Base-by-base conservation (phyloP, 2,329 filamentous ascomycete species). In the Penicillium hordei region DNA sequence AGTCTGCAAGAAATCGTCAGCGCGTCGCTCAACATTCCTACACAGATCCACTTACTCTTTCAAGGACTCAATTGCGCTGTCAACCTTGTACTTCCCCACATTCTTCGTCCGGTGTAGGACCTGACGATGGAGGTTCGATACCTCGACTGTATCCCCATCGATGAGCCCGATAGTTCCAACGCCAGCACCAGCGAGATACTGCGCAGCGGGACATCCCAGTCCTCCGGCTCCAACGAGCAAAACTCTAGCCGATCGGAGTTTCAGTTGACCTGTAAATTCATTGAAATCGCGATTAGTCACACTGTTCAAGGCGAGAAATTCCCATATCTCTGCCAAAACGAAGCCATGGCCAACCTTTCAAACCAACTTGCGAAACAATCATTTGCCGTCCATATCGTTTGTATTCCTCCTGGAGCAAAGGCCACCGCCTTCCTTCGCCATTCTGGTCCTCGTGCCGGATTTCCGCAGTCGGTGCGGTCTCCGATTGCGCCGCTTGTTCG, bases 91-190 rank as follows among this genome's bases (percentile, higher is more conserved):
- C 79, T 84, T 84, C 12, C 90, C 90, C 5, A 95, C 85, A 51
- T 85, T 84, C 3, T 79, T 78, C 0, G 86, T 89, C 3, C 83
- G 82, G 72, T 99, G 93, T 33, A 92, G 83, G 50, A 97, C 86
- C 76, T 99, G 94, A 0, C 94, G 87, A 78, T 97, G 94, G 15
- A 99, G 81, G 71, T 99, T 99, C 29, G 92, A 96, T 17, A 83
- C 78, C 71, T 97, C 94, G 31, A 99, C 93, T 0, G 81, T 81
- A 75, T 99, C 94, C 4, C 89, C 92, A 71, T 99, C 94, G 25
- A 94, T 85, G 8, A 99, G 79, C 0, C 93, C 93, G 19, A 99
- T 75, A 0, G 82, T 89, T 9, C 93, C 92, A 1, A 97, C 83
- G 0, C 94, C 94, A 1, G 94, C 90, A 23, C 91, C 93, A 10